These are phyloP conservation scores for Helichrysum umbraculigerum DNA, from an alignment of 129 eudicot genomes.

Conservation along the genomic window DNA sequence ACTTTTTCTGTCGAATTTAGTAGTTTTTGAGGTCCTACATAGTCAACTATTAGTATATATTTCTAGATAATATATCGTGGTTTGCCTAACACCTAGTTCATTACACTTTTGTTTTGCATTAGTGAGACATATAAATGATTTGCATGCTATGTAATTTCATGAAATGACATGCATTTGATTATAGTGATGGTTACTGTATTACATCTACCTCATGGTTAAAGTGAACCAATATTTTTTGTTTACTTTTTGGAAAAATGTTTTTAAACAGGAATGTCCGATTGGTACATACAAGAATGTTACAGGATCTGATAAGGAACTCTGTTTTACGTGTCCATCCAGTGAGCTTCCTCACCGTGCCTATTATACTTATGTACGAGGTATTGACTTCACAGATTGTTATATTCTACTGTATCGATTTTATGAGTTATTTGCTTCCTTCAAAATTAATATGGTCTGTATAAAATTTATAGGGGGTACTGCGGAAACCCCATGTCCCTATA, in stretches of 20 bases:
- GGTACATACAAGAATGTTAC: slow-evolving; percentile 93
- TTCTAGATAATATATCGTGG: not conserved
- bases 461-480: slow-evolving; percentile 70
- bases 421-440: slow-evolving; percentile 7
- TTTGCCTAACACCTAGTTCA: slow-evolving; percentile 6
- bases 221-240: not conserved
- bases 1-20: slow-evolving; percentile 3
- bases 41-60: not conserved
- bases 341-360: slow-evolving; percentile 91
- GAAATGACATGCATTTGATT: slow-evolving; percentile 25
- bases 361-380: slow-evolving; percentile 81
- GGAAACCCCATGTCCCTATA: slow-evolving; percentile 91
- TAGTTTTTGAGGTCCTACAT: slow-evolving; percentile 3
- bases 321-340: slow-evolving; percentile 62
- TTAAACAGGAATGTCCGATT: slow-evolving; percentile 81
- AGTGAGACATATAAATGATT: slow-evolving; percentile 11
- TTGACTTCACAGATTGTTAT: not conserved
- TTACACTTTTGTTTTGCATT: slow-evolving; percentile 16
- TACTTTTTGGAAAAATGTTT: slow-evolving; percentile 9
- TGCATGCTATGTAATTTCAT: slow-evolving; percentile 5
- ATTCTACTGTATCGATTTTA: not conserved
- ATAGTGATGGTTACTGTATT: slow-evolving; percentile 5
- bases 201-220: slow-evolving; percentile 12
- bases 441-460: slow-evolving; percentile 3
- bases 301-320: slow-evolving; percentile 81